Conservation (phyloP, 441 rosid species). For the Viola pubescens region DNA sequence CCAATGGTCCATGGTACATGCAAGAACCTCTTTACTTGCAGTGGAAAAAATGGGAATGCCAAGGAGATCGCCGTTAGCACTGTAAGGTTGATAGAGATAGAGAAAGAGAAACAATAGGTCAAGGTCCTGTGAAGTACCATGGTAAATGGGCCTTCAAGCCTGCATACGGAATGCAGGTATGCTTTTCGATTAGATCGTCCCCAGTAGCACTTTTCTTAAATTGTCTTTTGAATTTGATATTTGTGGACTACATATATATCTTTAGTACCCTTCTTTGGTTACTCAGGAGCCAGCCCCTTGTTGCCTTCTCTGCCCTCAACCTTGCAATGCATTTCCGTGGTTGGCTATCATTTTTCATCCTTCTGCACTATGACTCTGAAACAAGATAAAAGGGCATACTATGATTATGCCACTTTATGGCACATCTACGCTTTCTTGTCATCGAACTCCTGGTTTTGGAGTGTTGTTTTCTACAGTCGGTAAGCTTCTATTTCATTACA, state of each 20-base stretch:
- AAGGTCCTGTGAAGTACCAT: conserved; percentile 68
- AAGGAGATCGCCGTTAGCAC: conserved; percentile 71
- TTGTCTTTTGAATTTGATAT: not conserved
- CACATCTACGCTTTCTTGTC: conserved; percentile 65
- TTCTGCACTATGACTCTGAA: conserved; percentile 56
- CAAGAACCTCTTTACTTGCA: conserved; percentile 71
- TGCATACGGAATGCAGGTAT: conserved; percentile 78
- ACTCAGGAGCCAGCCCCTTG: conserved; percentile 76
- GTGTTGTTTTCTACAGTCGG: conserved; percentile 80
- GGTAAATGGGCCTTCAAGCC: conserved; percentile 96
- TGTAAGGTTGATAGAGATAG: conserved; percentile 77
- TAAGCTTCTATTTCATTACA: conserved; percentile 21
- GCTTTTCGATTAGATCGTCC: conserved; percentile 6
- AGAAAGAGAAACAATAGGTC: conserved; percentile 50
- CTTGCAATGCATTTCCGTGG: conserved; percentile 81
- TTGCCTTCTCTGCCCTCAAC: conserved; percentile 80
- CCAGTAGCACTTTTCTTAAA: conserved; percentile 3
- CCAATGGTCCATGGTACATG: conserved; percentile 63
- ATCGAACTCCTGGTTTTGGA: conserved; percentile 93
- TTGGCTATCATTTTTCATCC: conserved; percentile 80
- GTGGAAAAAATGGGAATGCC: conserved; percentile 80
- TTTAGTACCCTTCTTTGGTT: conserved; percentile 10
- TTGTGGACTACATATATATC: not conserved
- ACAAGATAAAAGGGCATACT: conserved; percentile 53
- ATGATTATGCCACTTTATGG: conserved; percentile 71